Base-by-base conservation (phyloP, 192 early-diverging fungal genomes). In the Rhizoclosmatium globosum region DNA sequence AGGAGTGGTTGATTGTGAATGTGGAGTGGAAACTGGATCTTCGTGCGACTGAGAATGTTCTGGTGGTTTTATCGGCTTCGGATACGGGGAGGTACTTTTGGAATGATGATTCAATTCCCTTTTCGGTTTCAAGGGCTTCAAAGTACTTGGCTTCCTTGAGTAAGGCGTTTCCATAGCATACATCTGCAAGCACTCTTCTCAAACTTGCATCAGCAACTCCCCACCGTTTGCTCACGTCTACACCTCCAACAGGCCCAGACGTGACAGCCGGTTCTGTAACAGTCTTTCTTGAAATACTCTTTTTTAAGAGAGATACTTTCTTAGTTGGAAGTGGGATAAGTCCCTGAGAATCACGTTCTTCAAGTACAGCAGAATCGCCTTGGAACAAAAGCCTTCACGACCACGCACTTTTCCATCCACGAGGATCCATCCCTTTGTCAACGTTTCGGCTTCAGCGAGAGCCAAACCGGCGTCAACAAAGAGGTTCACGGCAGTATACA, bases 111-210 rank as follows among this genome's bases (percentile, higher is more conserved):
- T 31, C 31, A 13, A 70, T n/a, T 4, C 2, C 41, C 17, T 6
- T 23, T 21, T 17, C 44, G 43, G 71, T 17, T 46, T 39, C 47
- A 2, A 21, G 7, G 6, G 70, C 43, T 13, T 4, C 38, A 15
- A 43, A 56, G 50, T 64, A 80, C 42, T 66, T 50, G 1, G 72
- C 79, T 9, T 41, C 62, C 47, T 75, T 75, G 9, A 84, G 38
- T 56, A 84, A 65, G 2, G 74, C 71, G 46, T 68, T 81, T 84
- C 88, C 88, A 80, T 88, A 85, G 39, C 78, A 84, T 9, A 89
- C 71, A 71, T 89, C 88, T 6, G 88, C 86, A 31, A 85, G 45
- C 3, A 87, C 82, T 48, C 86, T 38, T 42, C 78, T 76, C 31
- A 89, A 65, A 58, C 65, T 72, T 1, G 71, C 21, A 43, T 82